Evolutionary conservation across 768 basidiomycete species (phyloP).

Genomic region (Russula griseocarnosa): DNA sequence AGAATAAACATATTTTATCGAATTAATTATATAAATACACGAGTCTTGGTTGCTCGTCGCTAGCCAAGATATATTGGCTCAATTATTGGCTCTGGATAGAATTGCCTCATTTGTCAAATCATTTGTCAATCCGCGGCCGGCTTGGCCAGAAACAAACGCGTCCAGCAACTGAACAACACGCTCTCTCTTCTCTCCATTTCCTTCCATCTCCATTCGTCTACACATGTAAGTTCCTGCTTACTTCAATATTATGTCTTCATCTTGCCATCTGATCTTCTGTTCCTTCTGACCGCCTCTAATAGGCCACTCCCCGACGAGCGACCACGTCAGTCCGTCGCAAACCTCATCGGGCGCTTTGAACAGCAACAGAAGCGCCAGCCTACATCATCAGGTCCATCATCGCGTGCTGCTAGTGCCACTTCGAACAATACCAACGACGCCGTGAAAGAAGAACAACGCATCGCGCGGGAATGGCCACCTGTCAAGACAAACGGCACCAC

Average conservation of each 20-base stretch:
- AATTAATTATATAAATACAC: background rate
- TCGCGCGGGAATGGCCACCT: constrained; percentile 75
- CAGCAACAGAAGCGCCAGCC: constrained; percentile 64
- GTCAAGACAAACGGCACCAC: constrained; percentile 19
- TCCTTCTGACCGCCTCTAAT: constrained; percentile 32
- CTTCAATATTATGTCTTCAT: background rate
- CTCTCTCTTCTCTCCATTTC: background rate
- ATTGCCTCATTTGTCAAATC: constrained; percentile 5
- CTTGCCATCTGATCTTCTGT: constrained; percentile 9
- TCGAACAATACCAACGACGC: constrained; percentile 64
- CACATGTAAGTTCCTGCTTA: constrained; percentile 17
- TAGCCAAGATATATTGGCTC: too few relatives aligned
- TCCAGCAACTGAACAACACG: background rate
- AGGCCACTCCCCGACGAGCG: constrained; percentile 85
- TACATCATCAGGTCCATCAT: constrained; percentile 30
- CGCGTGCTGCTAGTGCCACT: constrained; percentile 63
- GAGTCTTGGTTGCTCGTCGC: too few relatives aligned
- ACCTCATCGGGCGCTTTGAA: constrained; percentile 87
- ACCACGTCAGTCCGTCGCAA: constrained; percentile 81
- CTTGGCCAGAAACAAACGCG: background rate
- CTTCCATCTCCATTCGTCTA: background rate
- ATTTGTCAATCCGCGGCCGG: background rate
- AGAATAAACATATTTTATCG: constrained; percentile 4
- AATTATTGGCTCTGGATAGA: background rate
- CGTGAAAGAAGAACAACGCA: constrained; percentile 61